These are phyloP conservation scores for Candida dajiaensis DNA, from an alignment of 805 yeast genomes.

Conservation along the genomic window DNA sequence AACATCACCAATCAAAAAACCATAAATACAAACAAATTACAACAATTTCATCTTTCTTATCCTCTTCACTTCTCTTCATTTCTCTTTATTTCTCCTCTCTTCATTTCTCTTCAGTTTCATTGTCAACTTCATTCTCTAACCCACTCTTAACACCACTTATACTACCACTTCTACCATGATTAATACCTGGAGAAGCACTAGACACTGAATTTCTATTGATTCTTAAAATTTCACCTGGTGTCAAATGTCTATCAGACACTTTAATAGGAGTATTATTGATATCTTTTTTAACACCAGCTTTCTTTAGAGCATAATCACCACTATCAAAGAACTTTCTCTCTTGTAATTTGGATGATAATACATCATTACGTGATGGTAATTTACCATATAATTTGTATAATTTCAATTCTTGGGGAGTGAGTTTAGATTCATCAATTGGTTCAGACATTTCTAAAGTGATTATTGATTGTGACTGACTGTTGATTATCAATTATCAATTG, in stretches of 20 bases:
- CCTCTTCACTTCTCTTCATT: no score
- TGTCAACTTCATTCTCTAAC: constrained; percentile 41
- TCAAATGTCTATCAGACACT: constrained; percentile 18
- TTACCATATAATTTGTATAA: constrained; percentile 79
- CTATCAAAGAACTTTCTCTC: constrained; percentile 91
- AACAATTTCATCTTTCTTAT: not conserved
- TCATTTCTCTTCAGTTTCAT: not conserved
- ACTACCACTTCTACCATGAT: not conserved
- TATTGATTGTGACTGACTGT: no score
- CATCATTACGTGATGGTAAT: constrained; percentile 74
- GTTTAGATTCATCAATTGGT: constrained; percentile 28
- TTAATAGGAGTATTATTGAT: constrained; percentile 8
- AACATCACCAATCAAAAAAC: no score
- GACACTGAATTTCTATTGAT: constrained; percentile 56
- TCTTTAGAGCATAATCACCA: constrained; percentile 88
- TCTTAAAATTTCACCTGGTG: constrained; percentile 47
- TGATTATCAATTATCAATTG: no score
- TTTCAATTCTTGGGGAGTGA: constrained; percentile 75
- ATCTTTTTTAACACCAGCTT: constrained; percentile 43
- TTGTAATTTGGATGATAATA: constrained; percentile 67
- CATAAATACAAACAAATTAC: not conserved
- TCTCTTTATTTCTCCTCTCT: not conserved
- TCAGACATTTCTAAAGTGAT: no score
- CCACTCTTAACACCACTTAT: constrained; percentile 13
- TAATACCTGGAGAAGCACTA: constrained; percentile 1